Base-by-base conservation (phyloP, 306 rosid species). In the Hippophae tibetana region DNA sequence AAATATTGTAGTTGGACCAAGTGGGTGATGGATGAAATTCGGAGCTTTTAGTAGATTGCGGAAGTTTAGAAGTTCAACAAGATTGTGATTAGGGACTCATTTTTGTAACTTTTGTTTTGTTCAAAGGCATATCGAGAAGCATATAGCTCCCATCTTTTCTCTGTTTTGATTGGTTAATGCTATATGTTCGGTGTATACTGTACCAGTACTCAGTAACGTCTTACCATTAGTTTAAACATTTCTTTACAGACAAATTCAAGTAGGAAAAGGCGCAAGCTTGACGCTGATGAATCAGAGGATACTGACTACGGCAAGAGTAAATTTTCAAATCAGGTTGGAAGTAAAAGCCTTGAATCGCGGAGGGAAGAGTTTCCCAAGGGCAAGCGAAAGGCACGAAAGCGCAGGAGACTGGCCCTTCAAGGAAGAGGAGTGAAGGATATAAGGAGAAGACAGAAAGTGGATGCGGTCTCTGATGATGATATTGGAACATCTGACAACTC, bases 281-380 rank as follows among this genome's bases (percentile, higher is more conserved):
- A 88, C 54, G 76, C 85, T 47, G 96, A 92, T n/a, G 98, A 92
- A 67, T 85, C 86, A 2, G 96, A 87, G 68, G 98, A 92, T 67
- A 82, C 78, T 51, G 96, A 78, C 60, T 75, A 72, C 47, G 75
- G 84, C 58, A 87, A 77, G 68, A 86, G 83, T 52, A 80, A 77
- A 74, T 26, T 68, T 47, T 60, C 68, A 1, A 88, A 80, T 76
- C 95, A 68, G 57, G 65, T 43, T 0, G 95, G 85, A 12, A 80
- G 88, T 74, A 92, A 77, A 76, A 84, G 86, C 79, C 80, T 92
- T 7, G 89, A 85, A 64, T 67, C 89, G 48, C 93, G 74, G 59
- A 87, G 77, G 64, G 98, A 85, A 70, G 96, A 92, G 52, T 81
- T 78, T 71, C 98, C 98, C 3, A 92, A 87, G 80, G 96, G 98